Base-by-base conservation (phyloP, 169 alveolate species). In the Besnoitia besnoiti region DNA sequence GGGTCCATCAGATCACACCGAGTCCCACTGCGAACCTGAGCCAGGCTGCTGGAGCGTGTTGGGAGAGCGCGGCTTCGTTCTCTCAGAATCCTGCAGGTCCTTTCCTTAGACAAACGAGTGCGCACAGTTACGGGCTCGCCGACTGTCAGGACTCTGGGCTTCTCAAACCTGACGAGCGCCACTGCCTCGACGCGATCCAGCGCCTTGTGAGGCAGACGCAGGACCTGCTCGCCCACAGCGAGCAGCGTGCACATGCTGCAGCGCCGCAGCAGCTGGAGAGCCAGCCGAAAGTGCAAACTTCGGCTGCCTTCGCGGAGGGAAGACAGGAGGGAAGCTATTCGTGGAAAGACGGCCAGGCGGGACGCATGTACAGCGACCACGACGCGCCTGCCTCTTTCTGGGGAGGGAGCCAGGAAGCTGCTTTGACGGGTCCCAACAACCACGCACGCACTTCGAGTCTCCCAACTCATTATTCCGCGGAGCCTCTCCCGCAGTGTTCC, bases 201-300 rank as follows among this genome's bases (percentile, higher is more conserved):
- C 87, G 30, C 27, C 87, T 77, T 35, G 87, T 44, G 3, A 51
- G 40, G 59, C 61, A 77, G 47, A 42, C 87, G 37, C 87, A 77
- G 33, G 40, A 67, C 10, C 44, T 67, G 80, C 14, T 30, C n/a
- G 80, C 80, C 46, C 39, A 67, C 10, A 35, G 21, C n/a, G 80
- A 30, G 8, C 80, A 16, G 10, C 40, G 44, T 30, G 47, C 39
- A 5, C 80, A 1, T 37, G 47, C 4, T 30, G 47, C 44, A 37
- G 47, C 14, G n/a, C 80, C 39, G 7, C n/a, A 40, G 87, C 10
- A 39, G 87, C 50, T 10, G 87, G 59, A 77, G 59, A 27, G 8
- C 46, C 16, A 3, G n/a, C 67, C 67, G 67, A 51, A 51, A 51
- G 67, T 10, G 12, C 82, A 73, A n/a, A 73, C 30, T 49, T 14